Conservation (phyloP, 2,329 filamentous ascomycete species). For the Ophiocordyceps polyrhachis-furcata region DNA sequence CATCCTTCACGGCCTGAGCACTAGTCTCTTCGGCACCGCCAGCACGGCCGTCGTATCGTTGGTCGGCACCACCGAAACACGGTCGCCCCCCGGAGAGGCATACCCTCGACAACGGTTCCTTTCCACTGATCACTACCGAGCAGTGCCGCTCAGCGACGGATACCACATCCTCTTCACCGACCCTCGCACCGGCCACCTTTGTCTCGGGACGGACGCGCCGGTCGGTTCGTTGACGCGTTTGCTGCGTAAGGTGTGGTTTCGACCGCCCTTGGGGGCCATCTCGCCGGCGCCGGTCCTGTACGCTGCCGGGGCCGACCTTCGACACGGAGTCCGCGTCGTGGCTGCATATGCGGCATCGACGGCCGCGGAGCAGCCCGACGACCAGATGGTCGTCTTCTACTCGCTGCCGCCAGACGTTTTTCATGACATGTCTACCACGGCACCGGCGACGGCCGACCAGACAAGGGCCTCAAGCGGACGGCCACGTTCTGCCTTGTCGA, state of each 20-base stretch:
- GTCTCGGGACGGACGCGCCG: conserved; percentile 42
- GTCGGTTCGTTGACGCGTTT: conserved; percentile 30
- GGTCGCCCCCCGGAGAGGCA: conserved; percentile 5
- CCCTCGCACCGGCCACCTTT: conserved; percentile 33
- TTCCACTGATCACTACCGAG: conserved; percentile 39
- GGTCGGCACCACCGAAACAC: not conserved
- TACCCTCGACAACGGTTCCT: conserved; percentile 16
- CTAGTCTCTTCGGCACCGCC: conserved; percentile 6
- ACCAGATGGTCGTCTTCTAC: conserved; percentile 35
- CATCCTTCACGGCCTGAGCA: conserved; percentile 7
- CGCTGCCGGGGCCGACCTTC: conserved; percentile 33
- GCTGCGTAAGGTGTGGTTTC: conserved; percentile 37
- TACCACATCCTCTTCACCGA: conserved; percentile 47
- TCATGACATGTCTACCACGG: conserved; percentile 11
- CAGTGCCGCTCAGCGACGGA: conserved; percentile 46
- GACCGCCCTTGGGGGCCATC: conserved; percentile 10
- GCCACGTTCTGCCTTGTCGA: conserved; percentile 2
- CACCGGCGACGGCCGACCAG: conserved; percentile 1
- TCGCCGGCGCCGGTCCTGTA: conserved; percentile 29
- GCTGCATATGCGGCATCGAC: conserved; percentile 30
- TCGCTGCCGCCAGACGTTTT: conserved; percentile 40
- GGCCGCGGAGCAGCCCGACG: conserved; percentile 3
- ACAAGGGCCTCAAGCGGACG: conserved; percentile 2
- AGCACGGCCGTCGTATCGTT: conserved; percentile 6
- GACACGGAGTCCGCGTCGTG: conserved; percentile 37